Evolutionary conservation across 2,329 filamentous ascomycete species (phyloP).

Genomic region (Curvularia hawaiiensis): DNA sequence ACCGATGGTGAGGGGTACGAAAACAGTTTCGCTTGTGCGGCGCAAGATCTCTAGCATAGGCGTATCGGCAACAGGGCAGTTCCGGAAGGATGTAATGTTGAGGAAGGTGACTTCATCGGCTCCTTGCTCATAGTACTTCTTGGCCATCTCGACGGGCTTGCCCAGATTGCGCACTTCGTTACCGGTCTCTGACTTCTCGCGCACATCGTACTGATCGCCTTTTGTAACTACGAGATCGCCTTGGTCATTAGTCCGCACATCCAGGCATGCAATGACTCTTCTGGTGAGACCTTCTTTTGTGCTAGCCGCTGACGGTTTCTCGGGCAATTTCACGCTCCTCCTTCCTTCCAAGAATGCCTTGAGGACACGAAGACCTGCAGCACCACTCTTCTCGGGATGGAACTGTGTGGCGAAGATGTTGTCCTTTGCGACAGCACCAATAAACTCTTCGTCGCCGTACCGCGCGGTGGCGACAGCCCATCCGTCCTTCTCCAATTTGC

Average conservation of each 20-base stretch:
- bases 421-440: constrained; percentile 83
- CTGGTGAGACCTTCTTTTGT: constrained; percentile 77
- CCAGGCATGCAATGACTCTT: constrained; percentile 92
- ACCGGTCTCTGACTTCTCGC: constrained; percentile 73
- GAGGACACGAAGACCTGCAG: constrained; percentile 81
- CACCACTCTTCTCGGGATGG: constrained; percentile 96
- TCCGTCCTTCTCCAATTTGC: constrained; percentile 76
- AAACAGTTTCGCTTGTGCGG: constrained; percentile 85
- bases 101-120: constrained; percentile 97
- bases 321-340: constrained; percentile 60
- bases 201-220: constrained; percentile 97
- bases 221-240: constrained; percentile 98
- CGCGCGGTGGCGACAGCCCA: constrained; percentile 92
- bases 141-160: constrained; percentile 94
- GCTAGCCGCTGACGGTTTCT: constrained; percentile 36
- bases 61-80: constrained; percentile 87
- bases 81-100: constrained; percentile 97
- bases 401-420: constrained; percentile 95
- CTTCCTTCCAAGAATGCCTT: constrained; percentile 84
- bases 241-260: constrained; percentile 91
- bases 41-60: constrained; percentile 96
- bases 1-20: constrained; percentile 93
- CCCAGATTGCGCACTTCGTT: constrained; percentile 85
- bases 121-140: constrained; percentile 92
- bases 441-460: constrained; percentile 88